A percentile compares a stretch with the other conserved stretches of the same genome.
Evolutionary conservation across 495 filamentous ascomycete genomes (phyloP).

Genomic region (Pseudomonodictys pantanalensis): DNA sequence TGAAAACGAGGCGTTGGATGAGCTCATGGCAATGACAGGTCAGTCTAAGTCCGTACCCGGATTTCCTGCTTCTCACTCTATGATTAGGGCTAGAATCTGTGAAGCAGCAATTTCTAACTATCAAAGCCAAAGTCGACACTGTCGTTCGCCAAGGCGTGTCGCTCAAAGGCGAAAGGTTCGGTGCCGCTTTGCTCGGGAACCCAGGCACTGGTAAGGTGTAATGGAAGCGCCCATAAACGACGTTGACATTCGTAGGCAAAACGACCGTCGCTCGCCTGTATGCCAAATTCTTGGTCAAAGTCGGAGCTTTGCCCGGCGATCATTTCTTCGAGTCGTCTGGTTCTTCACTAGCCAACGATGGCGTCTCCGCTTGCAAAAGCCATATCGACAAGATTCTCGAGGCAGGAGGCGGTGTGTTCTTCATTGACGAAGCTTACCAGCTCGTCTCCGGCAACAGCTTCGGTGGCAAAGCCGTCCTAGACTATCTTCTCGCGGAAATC

Average conservation of each 20-base stretch:
- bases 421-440: conserved; percentile 79
- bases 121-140: conserved; percentile 68
- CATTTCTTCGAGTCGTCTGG: conserved; percentile 67
- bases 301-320: conserved; percentile 51
- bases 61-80: background rate
- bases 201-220: conserved; percentile 65
- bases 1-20: conserved; percentile 57
- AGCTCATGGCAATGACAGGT: conserved; percentile 66
- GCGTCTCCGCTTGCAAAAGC: conserved; percentile 57
- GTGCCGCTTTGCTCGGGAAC: conserved; percentile 68
- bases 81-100: conserved; percentile 60
- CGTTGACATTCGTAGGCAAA: conserved; percentile 53
- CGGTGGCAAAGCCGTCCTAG: conserved; percentile 62
- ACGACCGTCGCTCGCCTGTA: conserved; percentile 80
- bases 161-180: conserved; percentile 59
- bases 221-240: conserved; percentile 8
- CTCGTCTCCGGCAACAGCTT: conserved; percentile 46
- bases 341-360: conserved; percentile 61
- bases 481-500: conserved; percentile 71
- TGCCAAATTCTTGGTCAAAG: conserved; percentile 61
- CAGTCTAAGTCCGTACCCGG: background rate
- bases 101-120: conserved; percentile 60
- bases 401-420: conserved; percentile 62
- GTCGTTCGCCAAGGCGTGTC: conserved; percentile 55
- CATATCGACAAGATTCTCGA: conserved; percentile 55